Evolutionary conservation across 2,329 filamentous ascomycete genomes (phyloP).

Genomic region (Fusarium sp.): DNA sequence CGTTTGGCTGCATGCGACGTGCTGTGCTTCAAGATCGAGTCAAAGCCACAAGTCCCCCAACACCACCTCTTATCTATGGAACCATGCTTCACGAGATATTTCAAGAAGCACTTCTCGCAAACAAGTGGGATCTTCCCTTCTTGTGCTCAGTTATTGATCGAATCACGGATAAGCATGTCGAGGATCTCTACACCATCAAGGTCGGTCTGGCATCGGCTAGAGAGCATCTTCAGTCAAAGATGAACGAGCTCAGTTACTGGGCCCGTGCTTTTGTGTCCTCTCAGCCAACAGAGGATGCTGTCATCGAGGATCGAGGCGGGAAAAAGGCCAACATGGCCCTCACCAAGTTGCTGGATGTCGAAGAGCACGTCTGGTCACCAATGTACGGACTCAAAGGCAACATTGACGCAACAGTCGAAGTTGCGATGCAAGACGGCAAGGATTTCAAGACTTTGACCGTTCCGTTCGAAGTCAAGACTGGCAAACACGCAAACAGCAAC

Average conservation of each 20-base stretch:
- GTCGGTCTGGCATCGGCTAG: constrained; percentile 78
- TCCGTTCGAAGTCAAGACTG: constrained; percentile 96
- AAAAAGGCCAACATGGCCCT: constrained; percentile 84
- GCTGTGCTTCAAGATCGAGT: constrained; percentile 95
- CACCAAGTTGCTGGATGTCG: constrained; percentile 93
- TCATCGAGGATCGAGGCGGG: constrained; percentile 83
- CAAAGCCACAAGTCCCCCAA: constrained; percentile 87
- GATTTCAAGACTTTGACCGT: constrained; percentile 79
- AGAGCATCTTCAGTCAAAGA: constrained; percentile 85
- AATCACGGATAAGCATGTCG: constrained; percentile 81
- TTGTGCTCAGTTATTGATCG: constrained; percentile 74
- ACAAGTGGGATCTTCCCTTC: constrained; percentile 81
- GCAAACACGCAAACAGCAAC: constrained; percentile 82
- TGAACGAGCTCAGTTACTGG: constrained; percentile 86
- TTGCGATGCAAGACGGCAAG: constrained; percentile 80
- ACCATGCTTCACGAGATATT: constrained; percentile 96
- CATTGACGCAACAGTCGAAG: constrained; percentile 95
- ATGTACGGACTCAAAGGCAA: constrained; percentile 98
- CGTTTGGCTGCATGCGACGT: constrained; percentile 89
- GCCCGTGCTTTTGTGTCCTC: constrained; percentile 82
- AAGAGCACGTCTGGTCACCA: constrained; percentile 98
- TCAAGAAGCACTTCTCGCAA: constrained; percentile 86
- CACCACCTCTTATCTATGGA: constrained; percentile 87
- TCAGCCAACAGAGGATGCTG: constrained; percentile 75
- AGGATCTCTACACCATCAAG: constrained; percentile 90